A percentile compares a stretch with the other conserved stretches of the same genome.
These are phyloP conservation scores for Phytophthora chlamydospora DNA, from an alignment of 352 stramenopile genomes.

Conservation along the genomic window DNA sequence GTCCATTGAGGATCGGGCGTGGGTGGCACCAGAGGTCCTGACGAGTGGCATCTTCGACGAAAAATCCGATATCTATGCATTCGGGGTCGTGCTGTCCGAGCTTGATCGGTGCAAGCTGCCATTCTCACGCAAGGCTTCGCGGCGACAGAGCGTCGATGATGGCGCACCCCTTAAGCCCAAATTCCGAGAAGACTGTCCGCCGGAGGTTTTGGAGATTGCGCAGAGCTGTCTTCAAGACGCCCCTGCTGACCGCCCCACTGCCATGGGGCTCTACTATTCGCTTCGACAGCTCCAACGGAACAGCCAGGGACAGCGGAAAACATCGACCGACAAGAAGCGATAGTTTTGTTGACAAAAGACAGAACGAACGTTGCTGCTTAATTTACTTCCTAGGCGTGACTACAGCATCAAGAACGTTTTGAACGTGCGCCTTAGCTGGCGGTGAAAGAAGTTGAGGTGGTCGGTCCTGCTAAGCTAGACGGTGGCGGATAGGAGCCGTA, in stretches of 20 bases:
- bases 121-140: constrained; percentile 27
- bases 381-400: too few species aligned
- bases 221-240: constrained; percentile 53
- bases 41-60: constrained; percentile 59
- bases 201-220: constrained; percentile 47
- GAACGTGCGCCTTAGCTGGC: too few species aligned
- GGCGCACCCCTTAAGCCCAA: constrained; percentile 37
- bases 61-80: constrained; percentile 74
- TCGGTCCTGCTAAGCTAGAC: too few species aligned
- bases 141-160: constrained; percentile 24
- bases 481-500: too few species aligned
- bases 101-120: constrained; percentile 59
- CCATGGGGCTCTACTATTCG: constrained; percentile 68
- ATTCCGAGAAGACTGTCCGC: constrained; percentile 53
- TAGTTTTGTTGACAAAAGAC: too few species aligned
- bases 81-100: constrained; percentile 75
- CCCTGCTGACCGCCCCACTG: constrained; percentile 49
- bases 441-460: too few species aligned
- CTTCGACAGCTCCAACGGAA: constrained; percentile 44
- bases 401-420: too few species aligned
- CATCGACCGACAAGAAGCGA: constrained; percentile 15
- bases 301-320: constrained; percentile 7
- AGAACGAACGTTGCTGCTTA: too few species aligned
- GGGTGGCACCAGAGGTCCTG: constrained; percentile 67
- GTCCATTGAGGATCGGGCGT: constrained; percentile 36